Percentiles rank a stretch among this genome's conserved stretches.
phyloP scores from a whole-genome alignment of 2,329 filamentous ascomycete species.

The Endothia cerciana region DNA sequence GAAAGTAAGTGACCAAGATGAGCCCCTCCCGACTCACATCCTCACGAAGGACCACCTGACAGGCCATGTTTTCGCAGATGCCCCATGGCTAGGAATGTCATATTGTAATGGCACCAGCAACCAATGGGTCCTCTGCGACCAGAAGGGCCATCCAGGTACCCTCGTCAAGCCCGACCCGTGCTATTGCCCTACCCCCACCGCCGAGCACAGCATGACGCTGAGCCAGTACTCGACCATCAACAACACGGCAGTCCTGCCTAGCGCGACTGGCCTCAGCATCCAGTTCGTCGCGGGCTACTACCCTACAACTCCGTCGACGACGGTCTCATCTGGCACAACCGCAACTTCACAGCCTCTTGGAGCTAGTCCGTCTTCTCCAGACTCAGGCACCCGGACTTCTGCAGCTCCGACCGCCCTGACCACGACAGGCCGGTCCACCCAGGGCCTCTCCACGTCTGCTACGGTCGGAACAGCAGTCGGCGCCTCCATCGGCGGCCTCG shows the following conservation, averaged over 20 bases:
- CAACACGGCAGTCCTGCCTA: conserved; percentile 37
- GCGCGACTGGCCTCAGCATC: conserved; percentile 34
- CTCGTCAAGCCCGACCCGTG: conserved; percentile 35
- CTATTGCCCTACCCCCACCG: conserved; percentile 36
- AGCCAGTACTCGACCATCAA: conserved; percentile 33
- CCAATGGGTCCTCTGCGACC: conserved; percentile 40
- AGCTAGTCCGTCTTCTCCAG: not conserved
- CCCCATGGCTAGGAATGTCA: conserved; percentile 39
- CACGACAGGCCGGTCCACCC: not conserved
- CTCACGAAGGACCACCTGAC: not conserved
- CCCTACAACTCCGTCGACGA: conserved; percentile 21
- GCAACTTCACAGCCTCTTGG: conserved; percentile 7
- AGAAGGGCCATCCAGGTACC: conserved; percentile 32
- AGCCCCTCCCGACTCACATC: not conserved
- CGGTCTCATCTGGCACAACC: not conserved
- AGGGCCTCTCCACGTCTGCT: conserved; percentile 32
- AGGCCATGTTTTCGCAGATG: conserved; percentile 3
- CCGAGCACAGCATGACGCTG: conserved; percentile 35
- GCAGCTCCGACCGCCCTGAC: conserved; percentile 7
- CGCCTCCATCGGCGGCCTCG: conserved; percentile 11
- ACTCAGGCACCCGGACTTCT: not conserved
- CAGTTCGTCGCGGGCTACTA: conserved; percentile 28
- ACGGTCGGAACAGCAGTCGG: conserved; percentile 35
- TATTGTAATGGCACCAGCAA: conserved; percentile 40
- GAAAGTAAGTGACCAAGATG: conserved; percentile 10